A percentile compares a stretch with the other conserved stretches of the same genome.
These are phyloP conservation scores for Bruguiera sexangula DNA, from an alignment of 345 rosid genomes.

Conservation along the genomic window DNA sequence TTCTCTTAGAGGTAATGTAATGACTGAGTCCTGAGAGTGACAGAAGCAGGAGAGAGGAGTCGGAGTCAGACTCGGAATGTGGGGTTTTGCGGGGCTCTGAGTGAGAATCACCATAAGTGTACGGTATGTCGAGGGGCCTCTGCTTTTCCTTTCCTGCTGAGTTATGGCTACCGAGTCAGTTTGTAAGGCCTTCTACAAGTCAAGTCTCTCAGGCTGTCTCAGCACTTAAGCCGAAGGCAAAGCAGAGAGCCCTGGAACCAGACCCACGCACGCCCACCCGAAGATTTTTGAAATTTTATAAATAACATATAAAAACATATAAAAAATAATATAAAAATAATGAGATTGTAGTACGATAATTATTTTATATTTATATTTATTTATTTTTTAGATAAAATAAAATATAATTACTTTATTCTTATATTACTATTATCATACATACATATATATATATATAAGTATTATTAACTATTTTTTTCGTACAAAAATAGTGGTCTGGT, in stretches of 20 bases:
- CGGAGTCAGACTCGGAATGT: too few relatives aligned
- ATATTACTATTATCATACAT: too few relatives aligned
- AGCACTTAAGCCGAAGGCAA: neutral
- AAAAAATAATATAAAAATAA: too few relatives aligned
- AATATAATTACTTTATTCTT: too few relatives aligned
- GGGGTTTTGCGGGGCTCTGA: neutral
- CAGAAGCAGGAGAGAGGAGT: too few relatives aligned
- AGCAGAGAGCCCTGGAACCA: neutral
- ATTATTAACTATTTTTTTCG: too few relatives aligned
- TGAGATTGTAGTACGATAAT: too few relatives aligned
- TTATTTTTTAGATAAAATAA: too few relatives aligned
- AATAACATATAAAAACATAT: too few relatives aligned
- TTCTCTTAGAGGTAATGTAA: conserved; percentile 7
- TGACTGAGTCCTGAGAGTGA: conserved; percentile 8
- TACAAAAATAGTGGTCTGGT: conserved; percentile 5
- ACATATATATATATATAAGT: too few relatives aligned
- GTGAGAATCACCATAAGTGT: neutral
- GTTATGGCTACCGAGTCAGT: conserved; percentile 14
- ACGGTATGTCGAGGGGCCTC: neutral
- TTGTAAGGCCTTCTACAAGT: conserved; percentile 9
- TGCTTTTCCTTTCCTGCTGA: neutral
- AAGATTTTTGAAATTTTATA: conserved; percentile 18
- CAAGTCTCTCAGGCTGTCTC: conserved; percentile 5
- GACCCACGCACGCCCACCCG: conserved; percentile 32
- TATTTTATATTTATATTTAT: too few relatives aligned